phyloP scores from a whole-genome alignment of 495 filamentous ascomycete species.

The Rusavskia elegans region DNA sequence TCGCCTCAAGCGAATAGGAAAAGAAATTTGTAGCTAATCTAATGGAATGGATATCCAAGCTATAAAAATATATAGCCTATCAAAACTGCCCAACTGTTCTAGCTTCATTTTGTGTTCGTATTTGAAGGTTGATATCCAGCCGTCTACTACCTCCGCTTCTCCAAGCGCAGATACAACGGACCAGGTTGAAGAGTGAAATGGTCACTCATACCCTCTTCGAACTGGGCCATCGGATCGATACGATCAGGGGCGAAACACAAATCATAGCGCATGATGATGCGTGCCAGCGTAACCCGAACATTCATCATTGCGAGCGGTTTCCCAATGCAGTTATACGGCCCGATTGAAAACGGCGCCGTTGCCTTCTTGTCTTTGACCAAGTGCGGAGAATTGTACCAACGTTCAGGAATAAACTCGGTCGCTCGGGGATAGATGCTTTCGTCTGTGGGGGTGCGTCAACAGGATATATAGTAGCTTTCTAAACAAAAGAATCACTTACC shows the following conservation, averaged over 20 bases:
- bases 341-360: slow-evolving; percentile 8
- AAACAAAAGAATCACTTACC: slow-evolving; percentile 7
- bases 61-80: not conserved
- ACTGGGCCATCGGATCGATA: not conserved
- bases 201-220: not conserved
- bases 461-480: not conserved
- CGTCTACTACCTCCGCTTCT: not conserved
- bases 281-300: slow-evolving; percentile 11
- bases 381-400: slow-evolving; percentile 4
- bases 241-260: slow-evolving; percentile 11
- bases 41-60: not conserved
- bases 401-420: slow-evolving; percentile 5
- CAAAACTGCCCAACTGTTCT: not conserved
- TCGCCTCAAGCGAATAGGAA: not conserved
- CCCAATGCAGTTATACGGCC: slow-evolving; percentile 17
- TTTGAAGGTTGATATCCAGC: not conserved
- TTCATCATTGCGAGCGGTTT: slow-evolving; percentile 16
- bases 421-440: not conserved
- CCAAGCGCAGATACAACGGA: not conserved
- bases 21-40: not conserved
- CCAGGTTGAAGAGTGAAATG: not conserved
- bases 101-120: not conserved
- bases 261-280: slow-evolving; percentile 12
- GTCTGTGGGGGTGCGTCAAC: not conserved
- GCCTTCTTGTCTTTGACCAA: slow-evolving; percentile 7